Percentiles rank a stretch among this genome's conserved stretches.
Evolutionary conservation across 2,329 filamentous ascomycete genomes (phyloP).

Genomic region (Cryphonectria japonica): DNA sequence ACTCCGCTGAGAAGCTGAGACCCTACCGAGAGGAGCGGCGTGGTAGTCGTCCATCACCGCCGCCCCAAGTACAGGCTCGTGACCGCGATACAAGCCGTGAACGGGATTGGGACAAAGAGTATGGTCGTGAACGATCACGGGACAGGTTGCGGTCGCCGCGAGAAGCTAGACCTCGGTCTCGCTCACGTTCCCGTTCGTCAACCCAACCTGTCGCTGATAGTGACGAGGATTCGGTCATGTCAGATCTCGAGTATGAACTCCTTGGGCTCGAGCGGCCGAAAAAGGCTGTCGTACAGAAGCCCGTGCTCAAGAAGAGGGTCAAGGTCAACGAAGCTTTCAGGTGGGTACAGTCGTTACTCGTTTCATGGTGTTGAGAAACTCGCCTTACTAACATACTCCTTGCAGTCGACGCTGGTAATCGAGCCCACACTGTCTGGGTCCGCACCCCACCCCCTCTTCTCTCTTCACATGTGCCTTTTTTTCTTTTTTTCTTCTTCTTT

Average conservation of each 20-base stretch:
- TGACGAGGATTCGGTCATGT: conserved; percentile 27
- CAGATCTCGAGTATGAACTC: conserved; percentile 30
- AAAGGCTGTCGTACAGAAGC: conserved; percentile 18
- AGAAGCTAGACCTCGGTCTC: background rate
- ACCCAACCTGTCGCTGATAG: conserved; percentile 16
- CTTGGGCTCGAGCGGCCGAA: conserved; percentile 26
- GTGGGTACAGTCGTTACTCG: conserved; percentile 3
- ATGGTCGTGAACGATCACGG: background rate
- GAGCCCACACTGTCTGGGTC: background rate
- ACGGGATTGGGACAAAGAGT: background rate
- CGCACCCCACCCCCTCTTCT: background rate
- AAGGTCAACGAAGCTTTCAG: conserved; percentile 29
- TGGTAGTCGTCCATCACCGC: conserved; percentile 23
- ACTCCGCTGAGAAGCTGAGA: conserved; percentile 20
- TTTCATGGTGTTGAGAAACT: background rate
- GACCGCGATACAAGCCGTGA: conserved; percentile 18
- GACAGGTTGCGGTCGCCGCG: conserved; percentile 2
- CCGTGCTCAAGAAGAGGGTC: conserved; percentile 18
- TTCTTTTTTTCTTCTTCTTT: background rate
- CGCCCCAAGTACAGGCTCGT: conserved; percentile 10
- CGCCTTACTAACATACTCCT: background rate
- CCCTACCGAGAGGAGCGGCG: conserved; percentile 15
- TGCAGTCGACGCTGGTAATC: conserved; percentile 12
- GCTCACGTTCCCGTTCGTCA: conserved; percentile 12
- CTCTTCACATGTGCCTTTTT: background rate